Evolutionary conservation across 2,329 filamentous ascomycete genomes (phyloP).

Genomic region (Aspergillus intermedius): DNA sequence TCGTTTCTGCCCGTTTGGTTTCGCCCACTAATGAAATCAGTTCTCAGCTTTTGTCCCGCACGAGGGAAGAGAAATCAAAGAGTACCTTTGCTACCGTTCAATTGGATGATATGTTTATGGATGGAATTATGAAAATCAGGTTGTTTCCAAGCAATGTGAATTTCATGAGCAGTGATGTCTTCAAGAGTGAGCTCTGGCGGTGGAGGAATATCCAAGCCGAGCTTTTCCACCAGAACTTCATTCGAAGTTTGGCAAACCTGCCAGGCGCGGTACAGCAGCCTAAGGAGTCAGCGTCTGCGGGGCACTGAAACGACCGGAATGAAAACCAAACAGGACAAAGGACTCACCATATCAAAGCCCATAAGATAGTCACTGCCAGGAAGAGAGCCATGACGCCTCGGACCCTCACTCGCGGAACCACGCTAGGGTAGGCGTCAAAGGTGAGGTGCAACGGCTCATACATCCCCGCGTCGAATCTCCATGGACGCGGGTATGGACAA

Average conservation of each 20-base stretch:
- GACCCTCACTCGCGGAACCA: conserved; percentile 41
- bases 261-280: conserved; percentile 78
- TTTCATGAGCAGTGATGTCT: conserved; percentile 78
- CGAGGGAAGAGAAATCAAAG: neutral
- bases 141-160: conserved; percentile 84
- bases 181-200: conserved; percentile 84
- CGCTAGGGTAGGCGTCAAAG: conserved; percentile 41
- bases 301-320: conserved; percentile 34
- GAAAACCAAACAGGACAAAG: conserved; percentile 40
- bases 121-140: conserved; percentile 62
- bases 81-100: conserved; percentile 83
- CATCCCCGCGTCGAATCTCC: conserved; percentile 36
- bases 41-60: conserved; percentile 9
- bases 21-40: conserved; percentile 61
- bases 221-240: conserved; percentile 79
- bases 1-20: conserved; percentile 70
- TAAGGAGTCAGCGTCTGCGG: conserved; percentile 28
- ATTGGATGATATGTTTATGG: conserved; percentile 81
- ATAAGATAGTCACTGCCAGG: conserved; percentile 42
- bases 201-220: conserved; percentile 89
- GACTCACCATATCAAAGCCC: conserved; percentile 45
- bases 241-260: conserved; percentile 87
- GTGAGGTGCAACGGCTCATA: conserved; percentile 42
- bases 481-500: conserved; percentile 21
- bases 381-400: conserved; percentile 46